A percentile compares a stretch with the other conserved stretches of the same genome.
Evolutionary conservation across 2,329 filamentous ascomycete species (phyloP).

Genomic region (Berkeleyomyces basicola): DNA sequence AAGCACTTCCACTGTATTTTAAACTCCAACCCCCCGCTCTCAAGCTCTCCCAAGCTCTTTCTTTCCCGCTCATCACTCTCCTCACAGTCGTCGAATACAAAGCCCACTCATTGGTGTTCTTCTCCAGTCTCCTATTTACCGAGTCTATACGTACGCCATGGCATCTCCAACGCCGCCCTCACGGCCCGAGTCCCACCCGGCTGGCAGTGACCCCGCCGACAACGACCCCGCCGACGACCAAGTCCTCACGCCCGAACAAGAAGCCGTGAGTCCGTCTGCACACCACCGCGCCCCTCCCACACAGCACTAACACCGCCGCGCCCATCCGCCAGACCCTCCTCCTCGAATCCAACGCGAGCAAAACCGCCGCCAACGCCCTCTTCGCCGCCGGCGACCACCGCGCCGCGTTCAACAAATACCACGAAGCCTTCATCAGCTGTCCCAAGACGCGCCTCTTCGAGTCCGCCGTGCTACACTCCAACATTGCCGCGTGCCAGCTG

Average conservation of each 20-base stretch:
- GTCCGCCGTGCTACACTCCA: conserved; percentile 70
- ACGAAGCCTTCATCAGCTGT: conserved; percentile 59
- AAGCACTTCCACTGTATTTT: no score
- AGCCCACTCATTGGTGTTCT: no score
- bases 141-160: not conserved
- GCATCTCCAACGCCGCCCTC: not conserved
- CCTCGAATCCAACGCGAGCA: conserved; percentile 53
- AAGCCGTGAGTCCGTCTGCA: conserved; percentile 29
- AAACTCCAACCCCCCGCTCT: not conserved
- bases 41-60: no score
- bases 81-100: no score
- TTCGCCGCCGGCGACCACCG: conserved; percentile 58
- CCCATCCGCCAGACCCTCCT: conserved; percentile 41
- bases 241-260: conserved; percentile 38
- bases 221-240: conserved; percentile 20
- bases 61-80: no score
- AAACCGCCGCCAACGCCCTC: conserved; percentile 61
- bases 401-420: conserved; percentile 67
- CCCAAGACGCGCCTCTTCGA: conserved; percentile 81
- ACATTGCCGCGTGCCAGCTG: conserved; percentile 76
- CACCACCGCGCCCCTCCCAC: not conserved
- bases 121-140: no score
- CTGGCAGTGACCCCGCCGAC: conserved; percentile 17
- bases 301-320: not conserved
- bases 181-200: not conserved